Evolutionary conservation across 768 basidiomycete species (phyloP), one percentile per base, ranked within the genome.

Genomic region (Tylopilus plumbeoviolaceoides): DNA sequence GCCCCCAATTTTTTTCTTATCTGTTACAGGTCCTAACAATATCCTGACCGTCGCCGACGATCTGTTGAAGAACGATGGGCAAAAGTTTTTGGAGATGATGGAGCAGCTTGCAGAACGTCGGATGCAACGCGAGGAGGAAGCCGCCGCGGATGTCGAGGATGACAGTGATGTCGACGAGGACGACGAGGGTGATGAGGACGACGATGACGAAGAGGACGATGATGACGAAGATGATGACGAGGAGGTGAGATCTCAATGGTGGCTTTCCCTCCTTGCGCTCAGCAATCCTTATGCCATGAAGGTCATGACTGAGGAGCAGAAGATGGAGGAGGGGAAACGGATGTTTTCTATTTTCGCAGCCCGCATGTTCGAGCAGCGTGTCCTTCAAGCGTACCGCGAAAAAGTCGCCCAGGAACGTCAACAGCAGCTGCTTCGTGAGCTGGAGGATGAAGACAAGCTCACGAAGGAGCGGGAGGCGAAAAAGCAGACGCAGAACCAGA

Each of bases 291-390:
- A 30, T 45, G 31, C 38, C 39, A 51, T 56, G 20, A 50, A 87
- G 84, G 76, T 81, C 44, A 82, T 95, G 81, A 94, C 95, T 3
- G 95, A 98, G 70, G 90, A 92, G 70, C 91, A 98, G 73, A 95
- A 95, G 73, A 95, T 95, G 89, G 95, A 98, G 71, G 97, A 98
- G 73, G 97, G 97, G 60, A 93, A 95, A 70, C 83, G 91, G 47
- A 99, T 99, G 97, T 99, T 99, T 76, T 94, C 93, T 59, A 97
- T 99, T 72, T 99, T 99, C 63, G 97, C 97, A 15, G 97, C 97
- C 40, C 84, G 97, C 49, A 97, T 98, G 95, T 98, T 99, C 70
- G 97, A 99, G 73, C 95, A 98, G 72, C 86, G 97, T 21, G 97
- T 98, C 36, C 82, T 97, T 50, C 89, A 93, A 63, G 93, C 95